Conservation (phyloP, 257 asterid species). For the Lithospermum erythrorhizon region DNA sequence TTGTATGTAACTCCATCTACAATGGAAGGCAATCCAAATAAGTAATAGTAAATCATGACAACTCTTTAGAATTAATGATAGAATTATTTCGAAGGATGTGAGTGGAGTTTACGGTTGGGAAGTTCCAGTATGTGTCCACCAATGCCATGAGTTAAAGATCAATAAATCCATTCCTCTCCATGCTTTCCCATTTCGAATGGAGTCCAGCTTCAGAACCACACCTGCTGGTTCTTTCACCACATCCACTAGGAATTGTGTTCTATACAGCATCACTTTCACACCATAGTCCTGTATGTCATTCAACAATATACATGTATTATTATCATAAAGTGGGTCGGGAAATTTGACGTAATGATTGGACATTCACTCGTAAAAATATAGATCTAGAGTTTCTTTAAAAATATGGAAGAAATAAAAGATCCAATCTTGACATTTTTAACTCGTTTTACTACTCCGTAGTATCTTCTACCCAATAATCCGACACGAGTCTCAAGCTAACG, state of each 20-base stretch:
- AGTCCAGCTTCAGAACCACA: slow-evolving; percentile 51
- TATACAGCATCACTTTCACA: slow-evolving; percentile 46
- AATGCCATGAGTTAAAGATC: slow-evolving; percentile 83
- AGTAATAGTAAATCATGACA: no score
- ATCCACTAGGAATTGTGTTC: slow-evolving; percentile 67
- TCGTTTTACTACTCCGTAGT: no score
- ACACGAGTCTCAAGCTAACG: not conserved
- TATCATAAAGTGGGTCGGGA: no score
- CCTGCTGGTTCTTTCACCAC: slow-evolving; percentile 43
- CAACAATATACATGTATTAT: not conserved
- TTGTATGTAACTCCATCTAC: slow-evolving; percentile 76
- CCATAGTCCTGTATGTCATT: slow-evolving; percentile 43
- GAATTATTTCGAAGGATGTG: no score
- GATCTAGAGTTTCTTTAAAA: no score
- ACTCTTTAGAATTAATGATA: not conserved
- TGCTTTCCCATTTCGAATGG: slow-evolving; percentile 43
- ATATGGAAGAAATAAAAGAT: no score
- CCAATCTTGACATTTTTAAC: not conserved
- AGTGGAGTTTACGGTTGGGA: slow-evolving; percentile 54
- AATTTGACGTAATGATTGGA: no score
- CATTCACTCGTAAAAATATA: no score
- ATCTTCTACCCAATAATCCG: not conserved
- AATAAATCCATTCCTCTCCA: slow-evolving; percentile 78
- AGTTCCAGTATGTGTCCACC: slow-evolving; percentile 83
- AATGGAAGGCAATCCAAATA: not conserved